Evolutionary conservation across 805 yeast genomes (phyloP).

Genomic region (Yamadazyma scolyti): DNA sequence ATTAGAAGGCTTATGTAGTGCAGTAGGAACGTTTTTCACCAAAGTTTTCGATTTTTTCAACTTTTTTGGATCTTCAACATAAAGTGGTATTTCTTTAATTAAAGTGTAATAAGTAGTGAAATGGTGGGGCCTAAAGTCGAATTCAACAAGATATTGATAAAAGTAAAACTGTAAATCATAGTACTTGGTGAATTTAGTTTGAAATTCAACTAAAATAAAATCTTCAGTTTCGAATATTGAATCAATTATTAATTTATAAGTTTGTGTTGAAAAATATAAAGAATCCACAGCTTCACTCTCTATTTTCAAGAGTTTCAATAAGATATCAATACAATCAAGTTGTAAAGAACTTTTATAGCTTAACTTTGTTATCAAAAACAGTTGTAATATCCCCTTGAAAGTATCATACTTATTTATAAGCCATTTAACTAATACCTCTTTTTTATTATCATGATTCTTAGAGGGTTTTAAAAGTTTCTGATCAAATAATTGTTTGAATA

Average conservation of each 20-base stretch:
- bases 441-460: conserved; percentile 39
- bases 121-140: conserved; percentile 14
- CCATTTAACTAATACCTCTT: conserved; percentile 57
- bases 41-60: conserved; percentile 23
- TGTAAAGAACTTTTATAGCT: conserved; percentile 50
- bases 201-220: conserved; percentile 52
- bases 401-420: conserved; percentile 52
- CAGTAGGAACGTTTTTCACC: conserved; percentile 31
- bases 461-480: conserved; percentile 36
- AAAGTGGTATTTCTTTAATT: conserved; percentile 24
- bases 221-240: conserved; percentile 28
- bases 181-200: conserved; percentile 47
- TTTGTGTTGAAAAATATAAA: conserved; percentile 59
- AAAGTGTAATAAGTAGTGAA: conserved; percentile 41
- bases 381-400: conserved; percentile 45
- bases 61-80: conserved; percentile 21
- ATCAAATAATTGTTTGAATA: conserved; percentile 47
- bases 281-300: conserved; percentile 57
- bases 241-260: conserved; percentile 41
- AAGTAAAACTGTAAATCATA: conserved; percentile 82
- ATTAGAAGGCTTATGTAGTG: conserved; percentile 33
- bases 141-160: conserved; percentile 44
- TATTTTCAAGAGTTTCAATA: conserved; percentile 50
- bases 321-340: conserved; percentile 50
- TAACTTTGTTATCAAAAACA: conserved; percentile 35